phyloP scores from a whole-genome alignment of 2,329 filamentous ascomycete species.

The Alternaria conjuncta region DNA sequence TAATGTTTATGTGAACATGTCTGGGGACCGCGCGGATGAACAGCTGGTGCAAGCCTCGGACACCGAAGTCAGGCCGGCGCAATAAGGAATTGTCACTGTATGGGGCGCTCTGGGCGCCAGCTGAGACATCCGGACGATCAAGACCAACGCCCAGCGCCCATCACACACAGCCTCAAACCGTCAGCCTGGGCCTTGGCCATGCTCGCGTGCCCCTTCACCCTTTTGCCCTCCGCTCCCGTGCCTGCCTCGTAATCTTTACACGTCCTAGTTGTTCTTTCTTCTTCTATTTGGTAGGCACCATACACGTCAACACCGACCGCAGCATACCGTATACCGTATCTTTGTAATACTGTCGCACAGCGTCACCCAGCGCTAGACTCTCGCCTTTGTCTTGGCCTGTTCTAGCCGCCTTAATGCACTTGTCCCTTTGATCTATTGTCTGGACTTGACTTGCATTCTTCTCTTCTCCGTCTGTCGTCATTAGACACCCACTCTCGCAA shows the following conservation, averaged over 20 bases:
- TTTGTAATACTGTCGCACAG: background rate
- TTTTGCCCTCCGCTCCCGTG: background rate
- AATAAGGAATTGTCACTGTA: background rate
- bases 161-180: conserved; percentile 26
- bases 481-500: conserved; percentile 7
- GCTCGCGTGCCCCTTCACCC: conserved; percentile 21
- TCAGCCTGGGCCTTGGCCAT: conserved; percentile 19
- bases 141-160: conserved; percentile 5
- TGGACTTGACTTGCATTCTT: background rate
- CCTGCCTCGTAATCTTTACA: background rate
- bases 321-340: background rate
- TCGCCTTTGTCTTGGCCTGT: conserved; percentile 8
- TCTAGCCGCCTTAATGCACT: conserved; percentile 12
- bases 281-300: background rate
- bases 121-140: conserved; percentile 14
- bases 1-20: background rate
- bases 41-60: background rate
- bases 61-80: background rate
- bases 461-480: conserved; percentile 6
- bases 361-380: background rate
- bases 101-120: conserved; percentile 16
- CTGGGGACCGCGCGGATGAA: background rate
- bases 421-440: conserved; percentile 16
- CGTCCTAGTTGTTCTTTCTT: background rate
- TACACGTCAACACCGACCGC: conserved; percentile 6